Percentiles rank a stretch among this genome's conserved stretches.
These are phyloP conservation scores for Ophiobolus disseminans DNA, from an alignment of 2,329 filamentous ascomycete species.

Conservation along the genomic window DNA sequence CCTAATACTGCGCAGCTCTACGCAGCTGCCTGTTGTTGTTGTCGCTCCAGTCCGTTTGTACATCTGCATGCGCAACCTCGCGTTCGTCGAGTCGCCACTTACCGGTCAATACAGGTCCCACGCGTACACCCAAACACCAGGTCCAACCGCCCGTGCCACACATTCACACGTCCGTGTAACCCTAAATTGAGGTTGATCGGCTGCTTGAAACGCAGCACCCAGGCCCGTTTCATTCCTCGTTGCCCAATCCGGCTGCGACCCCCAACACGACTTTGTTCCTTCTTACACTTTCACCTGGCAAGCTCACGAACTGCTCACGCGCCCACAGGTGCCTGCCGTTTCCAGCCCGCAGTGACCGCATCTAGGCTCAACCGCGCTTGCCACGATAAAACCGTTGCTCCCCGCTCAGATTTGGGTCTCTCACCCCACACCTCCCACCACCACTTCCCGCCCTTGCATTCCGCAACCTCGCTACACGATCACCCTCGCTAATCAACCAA, in stretches of 20 bases:
- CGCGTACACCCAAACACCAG: neutral
- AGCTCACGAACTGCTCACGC: conserved; percentile 7
- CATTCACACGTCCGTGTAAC: neutral
- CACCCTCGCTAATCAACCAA: conserved; percentile 2
- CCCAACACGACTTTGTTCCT: neutral
- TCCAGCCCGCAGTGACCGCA: neutral
- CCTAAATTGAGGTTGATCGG: neutral
- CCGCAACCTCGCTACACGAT: neutral
- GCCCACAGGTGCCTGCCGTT: conserved; percentile 8
- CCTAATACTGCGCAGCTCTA: too few relatives aligned
- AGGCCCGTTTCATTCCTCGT: neutral
- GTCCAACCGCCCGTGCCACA: neutral
- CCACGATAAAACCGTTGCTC: conserved; percentile 5
- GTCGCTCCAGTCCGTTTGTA: too few relatives aligned
- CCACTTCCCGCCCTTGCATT: conserved; percentile 3
- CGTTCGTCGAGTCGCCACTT: neutral
- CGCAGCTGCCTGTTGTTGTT: too few relatives aligned
- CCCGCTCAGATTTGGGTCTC: neutral
- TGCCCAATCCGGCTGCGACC: neutral
- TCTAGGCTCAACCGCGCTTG: conserved; percentile 2
- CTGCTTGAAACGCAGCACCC: neutral
- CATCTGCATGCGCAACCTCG: neutral
- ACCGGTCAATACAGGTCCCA: neutral
- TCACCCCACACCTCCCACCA: neutral
- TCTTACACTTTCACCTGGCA: conserved; percentile 3